Evolutionary conservation across 768 basidiomycete species (phyloP), one percentile per base, ranked within the genome.

Genomic region (Cystobasidium tubakii): DNA sequence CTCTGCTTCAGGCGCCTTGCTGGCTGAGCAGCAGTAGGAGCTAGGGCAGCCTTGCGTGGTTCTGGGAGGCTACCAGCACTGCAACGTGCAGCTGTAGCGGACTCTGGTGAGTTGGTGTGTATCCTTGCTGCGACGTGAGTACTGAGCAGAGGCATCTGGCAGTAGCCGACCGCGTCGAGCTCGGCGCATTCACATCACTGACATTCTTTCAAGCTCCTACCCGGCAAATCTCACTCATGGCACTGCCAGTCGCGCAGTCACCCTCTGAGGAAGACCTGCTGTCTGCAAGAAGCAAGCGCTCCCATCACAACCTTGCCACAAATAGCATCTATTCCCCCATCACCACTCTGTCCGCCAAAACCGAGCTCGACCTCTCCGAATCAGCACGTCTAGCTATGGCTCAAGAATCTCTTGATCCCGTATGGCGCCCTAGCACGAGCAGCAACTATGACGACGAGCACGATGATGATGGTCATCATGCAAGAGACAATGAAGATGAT

Each of bases 261-360:
- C 69, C 69, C 31, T 71, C 69, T 1, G 44, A 60, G 25, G 54
- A 71, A 44, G 69, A 71, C 55, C 69, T 71, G 25, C 69, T 71
- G 12, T 55, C 69, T n/a, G 69, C 69, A 23, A 54, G 69, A 36
- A 71, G 69, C 55, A 71, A 60, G 42, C 46, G 66, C 46, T 67
- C 17, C 44, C 63, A 27, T 39, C 29, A 60, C 10, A 34, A 27
- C 27, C 44, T 60, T 17, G 46, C 66, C 66, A 67, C 42, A 13
- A 65, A 21, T 33, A 65, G 36, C 39, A 65, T 44, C 63, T 39
- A 39, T 44, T 39, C 63, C 31, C 36, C 63, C 31, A 65, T 65
- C 63, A 65, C 43, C 31, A 65, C 33, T 19, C 39, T 65, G 36
- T 65, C 63, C n/a, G 27, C 50, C 7, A 46, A 33, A 54, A 67